These are phyloP conservation scores for Calonectria pseudoturangicola DNA, from an alignment of 2,329 filamentous ascomycete genomes.

Conservation along the genomic window DNA sequence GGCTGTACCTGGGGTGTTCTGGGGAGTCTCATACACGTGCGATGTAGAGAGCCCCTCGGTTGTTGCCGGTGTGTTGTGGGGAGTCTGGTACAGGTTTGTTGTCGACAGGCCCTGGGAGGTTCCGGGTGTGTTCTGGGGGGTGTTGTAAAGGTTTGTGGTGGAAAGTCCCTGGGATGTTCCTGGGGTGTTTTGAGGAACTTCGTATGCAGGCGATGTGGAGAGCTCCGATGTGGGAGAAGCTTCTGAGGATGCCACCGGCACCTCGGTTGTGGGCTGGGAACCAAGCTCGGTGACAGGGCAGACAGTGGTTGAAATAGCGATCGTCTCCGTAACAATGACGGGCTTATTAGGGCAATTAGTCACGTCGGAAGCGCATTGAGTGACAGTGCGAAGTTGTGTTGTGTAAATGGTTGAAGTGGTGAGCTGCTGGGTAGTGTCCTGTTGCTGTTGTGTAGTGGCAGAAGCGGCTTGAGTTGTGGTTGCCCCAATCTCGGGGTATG, in stretches of 20 bases:
- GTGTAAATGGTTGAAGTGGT: slow-evolving; percentile 52
- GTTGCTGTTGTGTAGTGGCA: background rate
- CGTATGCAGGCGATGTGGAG: background rate
- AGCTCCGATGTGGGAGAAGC: background rate
- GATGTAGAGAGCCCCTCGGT: slow-evolving; percentile 14
- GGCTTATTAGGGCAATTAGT: slow-evolving; percentile 44
- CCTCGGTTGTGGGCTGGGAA: slow-evolving; percentile 24
- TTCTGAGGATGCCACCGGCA: slow-evolving; percentile 13
- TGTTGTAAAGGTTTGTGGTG: background rate
- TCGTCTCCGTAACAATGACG: slow-evolving; percentile 42
- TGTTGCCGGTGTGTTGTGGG: background rate
- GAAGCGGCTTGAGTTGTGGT: background rate
- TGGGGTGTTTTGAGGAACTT: slow-evolving; percentile 3
- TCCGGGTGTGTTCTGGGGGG: background rate
- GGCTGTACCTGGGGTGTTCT: background rate
- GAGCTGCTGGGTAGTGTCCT: slow-evolving; percentile 34
- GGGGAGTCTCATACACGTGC: slow-evolving; percentile 25
- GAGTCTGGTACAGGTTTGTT: slow-evolving; percentile 7
- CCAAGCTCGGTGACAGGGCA: slow-evolving; percentile 48
- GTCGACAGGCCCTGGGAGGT: background rate
- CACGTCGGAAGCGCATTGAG: slow-evolving; percentile 46
- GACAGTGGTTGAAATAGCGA: slow-evolving; percentile 50
- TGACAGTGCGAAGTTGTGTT: slow-evolving; percentile 49
- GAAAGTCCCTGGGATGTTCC: background rate
- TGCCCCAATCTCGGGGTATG: slow-evolving; percentile 11